These are phyloP conservation scores for Theobroma grandiflorum DNA, from an alignment of 441 rosid species.

Conservation along the genomic window DNA sequence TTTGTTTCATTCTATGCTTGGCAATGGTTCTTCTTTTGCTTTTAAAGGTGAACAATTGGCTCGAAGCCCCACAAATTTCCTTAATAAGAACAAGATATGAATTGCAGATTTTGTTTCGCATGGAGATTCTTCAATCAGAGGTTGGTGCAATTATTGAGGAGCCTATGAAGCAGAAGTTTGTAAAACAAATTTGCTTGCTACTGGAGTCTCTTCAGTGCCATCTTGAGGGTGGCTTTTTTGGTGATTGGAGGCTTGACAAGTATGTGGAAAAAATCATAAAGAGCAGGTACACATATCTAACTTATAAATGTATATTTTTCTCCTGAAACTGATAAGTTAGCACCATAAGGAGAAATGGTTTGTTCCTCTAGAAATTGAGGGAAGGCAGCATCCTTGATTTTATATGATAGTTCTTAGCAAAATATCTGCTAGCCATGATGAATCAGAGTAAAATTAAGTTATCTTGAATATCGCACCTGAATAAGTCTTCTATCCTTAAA, in stretches of 20 bases:
- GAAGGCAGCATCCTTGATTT: neutral
- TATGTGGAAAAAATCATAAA: conserved; percentile 78
- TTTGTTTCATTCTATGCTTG: conserved; percentile 1
- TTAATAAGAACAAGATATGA: conserved; percentile 76
- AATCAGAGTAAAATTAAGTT: neutral
- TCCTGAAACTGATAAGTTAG: neutral
- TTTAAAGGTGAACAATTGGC: conserved; percentile 16
- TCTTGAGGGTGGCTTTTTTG: conserved; percentile 87
- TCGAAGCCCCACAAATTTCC: conserved; percentile 44
- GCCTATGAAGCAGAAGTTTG: conserved; percentile 68
- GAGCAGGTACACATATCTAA: conserved; percentile 52
- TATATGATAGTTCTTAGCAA: neutral
- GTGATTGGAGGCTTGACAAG: conserved; percentile 90
- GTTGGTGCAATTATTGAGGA: conserved; percentile 57
- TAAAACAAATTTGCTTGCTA: conserved; percentile 77
- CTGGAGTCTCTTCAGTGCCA: conserved; percentile 82
- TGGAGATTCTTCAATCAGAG: conserved; percentile 88
- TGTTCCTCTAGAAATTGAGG: neutral
- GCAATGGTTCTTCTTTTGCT: conserved; percentile 11
- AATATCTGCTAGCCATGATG: neutral
- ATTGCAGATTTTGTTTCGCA: conserved; percentile 87
- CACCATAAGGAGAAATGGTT: neutral
- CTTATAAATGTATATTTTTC: neutral
- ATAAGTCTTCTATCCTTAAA: neutral
- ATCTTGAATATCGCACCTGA: neutral